Base-by-base conservation (phyloP, 352 stramenopile genomes). In the Globisporangium solare region DNA sequence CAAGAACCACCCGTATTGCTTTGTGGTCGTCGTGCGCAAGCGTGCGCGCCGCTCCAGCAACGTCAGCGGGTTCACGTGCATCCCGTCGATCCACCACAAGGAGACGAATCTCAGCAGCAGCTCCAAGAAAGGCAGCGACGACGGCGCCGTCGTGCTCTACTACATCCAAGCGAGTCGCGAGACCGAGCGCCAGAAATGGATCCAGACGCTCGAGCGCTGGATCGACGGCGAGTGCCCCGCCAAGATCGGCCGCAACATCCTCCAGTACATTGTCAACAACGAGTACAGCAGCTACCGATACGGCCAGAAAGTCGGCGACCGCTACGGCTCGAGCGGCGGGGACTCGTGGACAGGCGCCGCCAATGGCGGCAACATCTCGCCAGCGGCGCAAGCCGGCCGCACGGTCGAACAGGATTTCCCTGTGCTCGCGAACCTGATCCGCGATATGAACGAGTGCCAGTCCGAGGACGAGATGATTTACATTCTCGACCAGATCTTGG, bases 401-500 rank as follows among this genome's bases (percentile, higher is more conserved):
- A 63, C 63, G 7, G 68, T 94, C 6, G 79, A 89, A 47, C 71
- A 86, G 64, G 79, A 90, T 8, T 86, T 89, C 47, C 67, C 81
- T 0, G 75, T 94, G 40, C 71, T 94, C 1, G 77, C 83, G 7
- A 88, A 82, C 31, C 62, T 94, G 52, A 76, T 94, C 35, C 79
- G 83, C 5, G 81, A 92, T 47, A 72, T 94, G 67, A 54, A 92
- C 61, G 82, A 85, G 56, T 89, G 77, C 51, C 71, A 83, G 41
- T 64, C 81, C 18, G 77, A 84, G 49, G 73, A 89, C 56, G 83
- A 90, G 49, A 86, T 94, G 76, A 79, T 94, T 43, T 91, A 89
- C 61, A 88, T 94, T 39, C 51, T 94, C 43, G 83, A 94, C 56
- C 83, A 92, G 58, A 71, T 94, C 18, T 52, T 92, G 24, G 81